Evolutionary conservation across 2,329 filamentous ascomycete genomes (phyloP), one percentile per base, ranked within the genome.

Genomic region (Phialophora macrospora): DNA sequence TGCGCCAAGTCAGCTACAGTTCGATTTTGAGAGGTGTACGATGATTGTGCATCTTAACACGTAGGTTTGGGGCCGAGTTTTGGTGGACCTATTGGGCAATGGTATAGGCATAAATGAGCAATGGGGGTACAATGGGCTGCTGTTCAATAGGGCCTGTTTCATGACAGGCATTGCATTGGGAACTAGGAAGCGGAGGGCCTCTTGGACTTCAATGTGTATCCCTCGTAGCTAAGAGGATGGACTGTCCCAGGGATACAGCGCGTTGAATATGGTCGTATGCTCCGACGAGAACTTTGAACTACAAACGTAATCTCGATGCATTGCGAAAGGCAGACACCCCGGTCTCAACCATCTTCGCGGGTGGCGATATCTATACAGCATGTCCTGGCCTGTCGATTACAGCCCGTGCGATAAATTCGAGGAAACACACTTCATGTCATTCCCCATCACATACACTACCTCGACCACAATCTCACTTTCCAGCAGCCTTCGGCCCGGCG

Each of bases 21-120:
- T 89, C 41, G 92, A 95, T 75, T 81, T 93, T 68, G 93, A 97
- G 80, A 90, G 89, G 34, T 64, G 46, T 57, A 67, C 65, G 5
- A 49, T 67, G 57, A 64, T 67, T 64, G 52, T 67, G 48, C 55
- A 68, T 57, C 49, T 68, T 30, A 61, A 20, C n/a, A 41, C 46
- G 24, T 34, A 65, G 52, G 38, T n/a, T 32, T 51, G 48, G n/a
- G 14, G 8, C 9, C n/a, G 52, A 32, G 17, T 55, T 28, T 55
- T 28, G 28, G 52, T 17, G 28, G n/a, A n/a, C 11, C 4, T 55
- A 12, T 51, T 26, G 48, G 48, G 24, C 14, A 51, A 26, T 14
- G 22, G 24, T 3, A 26, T 51, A 12, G n/a, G 5, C 20, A 3
- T 26, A 20, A 51, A 51, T 51, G 48, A 51, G 48, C 24, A 26